Conservation (phyloP, 2,329 filamentous ascomycete genomes). For the Tolypocladium tundrense region DNA sequence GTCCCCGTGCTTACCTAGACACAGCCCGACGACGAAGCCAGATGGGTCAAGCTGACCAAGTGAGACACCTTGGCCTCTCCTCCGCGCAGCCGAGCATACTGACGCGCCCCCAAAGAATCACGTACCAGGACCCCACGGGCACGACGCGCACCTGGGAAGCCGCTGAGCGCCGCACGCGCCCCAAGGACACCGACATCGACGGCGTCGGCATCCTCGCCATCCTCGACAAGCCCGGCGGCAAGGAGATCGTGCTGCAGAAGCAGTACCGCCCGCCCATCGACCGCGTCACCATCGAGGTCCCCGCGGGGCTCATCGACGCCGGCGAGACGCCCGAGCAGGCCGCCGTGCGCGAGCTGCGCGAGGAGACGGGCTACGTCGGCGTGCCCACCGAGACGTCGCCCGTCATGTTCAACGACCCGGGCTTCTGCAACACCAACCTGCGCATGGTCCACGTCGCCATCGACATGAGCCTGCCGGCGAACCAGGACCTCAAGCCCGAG, state of each 20-base stretch:
- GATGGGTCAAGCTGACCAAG: conserved; percentile 51
- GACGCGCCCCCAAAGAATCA: conserved; percentile 31
- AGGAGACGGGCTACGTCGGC: conserved; percentile 58
- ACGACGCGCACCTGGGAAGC: conserved; percentile 58
- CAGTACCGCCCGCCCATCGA: conserved; percentile 55
- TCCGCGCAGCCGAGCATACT: not conserved
- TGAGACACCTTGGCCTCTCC: conserved; percentile 15
- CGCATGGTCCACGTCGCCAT: conserved; percentile 64
- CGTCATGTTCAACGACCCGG: conserved; percentile 57
- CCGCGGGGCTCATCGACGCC: conserved; percentile 53
- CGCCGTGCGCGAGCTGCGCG: conserved; percentile 52
- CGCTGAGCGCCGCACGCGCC: conserved; percentile 59
- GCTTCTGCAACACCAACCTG: conserved; percentile 57
- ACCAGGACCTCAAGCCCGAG: conserved; percentile 57
- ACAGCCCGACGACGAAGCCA: conserved; percentile 41
- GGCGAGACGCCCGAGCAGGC: conserved; percentile 51
- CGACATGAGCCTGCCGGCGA: conserved; percentile 58
- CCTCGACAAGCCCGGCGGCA: conserved; percentile 42
- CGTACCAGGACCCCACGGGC: conserved; percentile 54
- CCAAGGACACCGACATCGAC: conserved; percentile 51
- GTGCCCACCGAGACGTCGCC: conserved; percentile 46
- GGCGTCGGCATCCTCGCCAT: conserved; percentile 66
- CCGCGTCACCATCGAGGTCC: conserved; percentile 51
- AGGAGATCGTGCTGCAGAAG: conserved; percentile 53
- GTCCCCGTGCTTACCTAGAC: not conserved